Percentiles rank a stretch among this genome's conserved stretches.
phyloP scores from a whole-genome alignment of 2,329 filamentous ascomycete species.

The Neurospora crassa region DNA sequence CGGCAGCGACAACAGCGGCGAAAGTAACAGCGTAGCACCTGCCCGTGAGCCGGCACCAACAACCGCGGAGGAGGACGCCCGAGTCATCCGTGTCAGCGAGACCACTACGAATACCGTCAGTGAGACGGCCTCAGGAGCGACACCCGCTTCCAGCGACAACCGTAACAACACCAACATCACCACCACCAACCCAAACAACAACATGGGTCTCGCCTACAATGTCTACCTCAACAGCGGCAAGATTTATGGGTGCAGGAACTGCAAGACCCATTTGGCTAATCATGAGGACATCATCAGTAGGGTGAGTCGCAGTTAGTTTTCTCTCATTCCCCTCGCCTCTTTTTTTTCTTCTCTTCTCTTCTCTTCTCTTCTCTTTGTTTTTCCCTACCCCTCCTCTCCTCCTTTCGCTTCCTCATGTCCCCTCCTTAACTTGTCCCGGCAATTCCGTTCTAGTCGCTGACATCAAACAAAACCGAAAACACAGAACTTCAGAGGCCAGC shows the following conservation, averaged over 20 bases:
- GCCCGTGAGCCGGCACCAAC: neutral
- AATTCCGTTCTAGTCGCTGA: too few relatives aligned
- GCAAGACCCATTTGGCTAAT: constrained; percentile 92
- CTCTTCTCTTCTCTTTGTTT: constrained; percentile 1
- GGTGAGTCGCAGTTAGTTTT: constrained; percentile 41
- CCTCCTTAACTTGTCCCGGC: too few relatives aligned
- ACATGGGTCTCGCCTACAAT: constrained; percentile 86
- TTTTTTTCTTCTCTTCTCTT: neutral
- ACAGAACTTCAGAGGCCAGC: constrained; percentile 95
- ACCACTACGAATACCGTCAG: neutral
- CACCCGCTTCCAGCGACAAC: neutral
- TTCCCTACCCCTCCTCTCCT: neutral
- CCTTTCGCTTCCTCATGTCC: neutral
- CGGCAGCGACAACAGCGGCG: neutral
- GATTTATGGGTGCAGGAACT: constrained; percentile 88
- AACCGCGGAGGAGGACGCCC: neutral
- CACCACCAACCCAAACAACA: neutral
- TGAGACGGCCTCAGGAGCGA: neutral
- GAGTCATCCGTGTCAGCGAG: neutral
- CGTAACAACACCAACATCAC: neutral
- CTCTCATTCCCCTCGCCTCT: neutral
- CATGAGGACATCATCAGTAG: constrained; percentile 93
- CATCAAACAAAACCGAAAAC: constrained; percentile 2
- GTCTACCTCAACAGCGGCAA: constrained; percentile 77
- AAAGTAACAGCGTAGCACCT: neutral